These are phyloP conservation scores for Geranium incanum DNA, from an alignment of 441 rosid species.

Conservation along the genomic window DNA sequence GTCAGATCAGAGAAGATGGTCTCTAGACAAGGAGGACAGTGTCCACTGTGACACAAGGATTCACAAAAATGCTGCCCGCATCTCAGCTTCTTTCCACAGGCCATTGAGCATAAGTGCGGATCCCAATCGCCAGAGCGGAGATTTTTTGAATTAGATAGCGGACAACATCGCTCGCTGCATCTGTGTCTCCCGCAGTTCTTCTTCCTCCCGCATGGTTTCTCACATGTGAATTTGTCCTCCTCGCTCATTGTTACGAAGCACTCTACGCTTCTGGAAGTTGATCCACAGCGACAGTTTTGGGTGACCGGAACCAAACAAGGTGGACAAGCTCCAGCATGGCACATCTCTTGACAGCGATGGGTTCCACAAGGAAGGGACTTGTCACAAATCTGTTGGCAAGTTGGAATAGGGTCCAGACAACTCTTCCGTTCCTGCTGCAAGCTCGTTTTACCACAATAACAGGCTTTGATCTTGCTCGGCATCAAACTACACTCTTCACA, in stretches of 20 bases:
- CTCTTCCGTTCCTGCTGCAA: constrained; percentile 61
- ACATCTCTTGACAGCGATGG: constrained; percentile 61
- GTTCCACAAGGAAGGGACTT: constrained; percentile 66
- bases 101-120: constrained; percentile 80
- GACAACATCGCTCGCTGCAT: constrained; percentile 92
- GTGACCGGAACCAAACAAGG: constrained; percentile 58
- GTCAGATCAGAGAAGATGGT: constrained; percentile 82
- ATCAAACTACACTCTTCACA: constrained; percentile 71
- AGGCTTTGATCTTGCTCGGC: constrained; percentile 62
- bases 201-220: constrained; percentile 78
- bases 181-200: constrained; percentile 94
- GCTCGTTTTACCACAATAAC: constrained; percentile 76
- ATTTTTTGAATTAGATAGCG: constrained; percentile 49
- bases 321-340: constrained; percentile 79
- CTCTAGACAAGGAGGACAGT: constrained; percentile 95
- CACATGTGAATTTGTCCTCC: constrained; percentile 55
- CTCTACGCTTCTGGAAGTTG: constrained; percentile 63
- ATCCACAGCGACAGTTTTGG: constrained; percentile 83
- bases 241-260: constrained; percentile 54
- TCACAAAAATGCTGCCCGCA: constrained; percentile 95
- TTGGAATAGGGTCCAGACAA: constrained; percentile 86
- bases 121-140: constrained; percentile 55
- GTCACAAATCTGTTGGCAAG: constrained; percentile 55
- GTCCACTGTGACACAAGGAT: constrained; percentile 88
- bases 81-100: constrained; percentile 86